phyloP scores from a whole-genome alignment of 306 rosid species.

The Delonix regia region DNA sequence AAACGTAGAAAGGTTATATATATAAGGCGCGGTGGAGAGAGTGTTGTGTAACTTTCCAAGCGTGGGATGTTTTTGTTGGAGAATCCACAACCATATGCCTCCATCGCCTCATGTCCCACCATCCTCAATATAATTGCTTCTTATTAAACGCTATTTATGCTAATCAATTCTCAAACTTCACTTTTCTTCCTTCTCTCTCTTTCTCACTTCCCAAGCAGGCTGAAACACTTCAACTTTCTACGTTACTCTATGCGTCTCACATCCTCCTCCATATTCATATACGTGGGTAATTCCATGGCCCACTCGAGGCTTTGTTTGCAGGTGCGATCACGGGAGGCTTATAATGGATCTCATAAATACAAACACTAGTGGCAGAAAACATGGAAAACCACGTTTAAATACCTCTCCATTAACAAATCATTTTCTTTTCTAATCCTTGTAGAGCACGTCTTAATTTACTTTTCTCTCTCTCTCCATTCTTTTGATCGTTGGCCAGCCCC shows the following conservation, averaged over 20 bases:
- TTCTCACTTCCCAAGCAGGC: background rate
- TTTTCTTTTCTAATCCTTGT: conserved; percentile 31
- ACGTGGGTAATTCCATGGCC: background rate
- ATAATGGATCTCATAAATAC: conserved; percentile 13
- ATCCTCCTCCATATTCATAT: conserved; percentile 28
- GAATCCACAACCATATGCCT: conserved; percentile 14
- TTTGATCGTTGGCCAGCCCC: background rate
- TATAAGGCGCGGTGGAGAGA: background rate
- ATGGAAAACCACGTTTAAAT: conserved; percentile 28
- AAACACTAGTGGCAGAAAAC: conserved; percentile 43
- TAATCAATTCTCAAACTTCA: background rate
- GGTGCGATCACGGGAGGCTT: conserved; percentile 20
- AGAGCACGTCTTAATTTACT: background rate
- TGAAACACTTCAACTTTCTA: background rate
- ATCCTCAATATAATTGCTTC: background rate
- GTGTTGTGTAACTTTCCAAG: background rate
- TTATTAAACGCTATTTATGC: no score
- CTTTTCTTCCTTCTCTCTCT: no score
- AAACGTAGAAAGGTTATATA: background rate
- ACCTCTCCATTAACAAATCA: conserved; percentile 8
- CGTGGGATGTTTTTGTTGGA: conserved; percentile 21
- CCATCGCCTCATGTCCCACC: conserved; percentile 9
- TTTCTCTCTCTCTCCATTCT: background rate
- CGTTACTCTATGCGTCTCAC: conserved; percentile 16
- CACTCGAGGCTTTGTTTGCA: background rate